phyloP scores from a whole-genome alignment of 2,329 filamentous ascomycete genomes.

The Aspergillus fructus region DNA sequence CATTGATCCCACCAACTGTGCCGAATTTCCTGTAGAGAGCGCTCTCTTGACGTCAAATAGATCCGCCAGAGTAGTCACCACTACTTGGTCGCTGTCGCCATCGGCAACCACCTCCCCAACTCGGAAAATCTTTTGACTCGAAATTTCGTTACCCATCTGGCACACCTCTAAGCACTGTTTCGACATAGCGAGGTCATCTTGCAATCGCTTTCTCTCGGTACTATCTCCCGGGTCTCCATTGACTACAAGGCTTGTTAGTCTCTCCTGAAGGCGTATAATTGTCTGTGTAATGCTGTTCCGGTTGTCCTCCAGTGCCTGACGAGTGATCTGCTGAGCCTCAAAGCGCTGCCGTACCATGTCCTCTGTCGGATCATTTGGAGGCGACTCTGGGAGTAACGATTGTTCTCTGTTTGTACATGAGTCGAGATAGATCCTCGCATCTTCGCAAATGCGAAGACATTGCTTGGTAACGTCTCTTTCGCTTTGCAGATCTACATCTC shows the following conservation, averaged over 20 bases:
- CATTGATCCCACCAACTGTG: conserved; percentile 41
- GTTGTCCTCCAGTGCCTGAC: conserved; percentile 31
- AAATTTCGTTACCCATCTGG: conserved; percentile 34
- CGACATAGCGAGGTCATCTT: conserved; percentile 35
- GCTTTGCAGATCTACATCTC: conserved; percentile 34
- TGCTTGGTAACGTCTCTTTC: conserved; percentile 39
- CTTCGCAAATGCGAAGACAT: conserved; percentile 42
- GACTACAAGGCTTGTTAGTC: conserved; percentile 26
- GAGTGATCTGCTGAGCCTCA: conserved; percentile 34
- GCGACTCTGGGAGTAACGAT: conserved; percentile 15
- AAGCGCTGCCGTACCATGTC: conserved; percentile 22
- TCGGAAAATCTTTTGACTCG: conserved; percentile 33
- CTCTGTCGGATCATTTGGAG: conserved; percentile 2
- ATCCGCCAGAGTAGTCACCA: conserved; percentile 44
- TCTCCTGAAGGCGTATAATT: conserved; percentile 34
- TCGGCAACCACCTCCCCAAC: conserved; percentile 41
- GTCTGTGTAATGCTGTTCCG: conserved; percentile 31
- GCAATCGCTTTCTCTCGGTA: conserved; percentile 29
- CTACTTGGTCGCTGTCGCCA: conserved; percentile 40
- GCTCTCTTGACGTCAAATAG: conserved; percentile 43
- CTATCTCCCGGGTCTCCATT: conserved; percentile 17
- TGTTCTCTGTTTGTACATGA: conserved; percentile 30
- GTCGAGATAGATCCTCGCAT: conserved; percentile 36
- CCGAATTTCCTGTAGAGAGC: conserved; percentile 33
- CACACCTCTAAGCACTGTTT: conserved; percentile 43